Percentiles rank a stretch among this genome's conserved stretches.
These are phyloP conservation scores for Epichloe baconii DNA, from an alignment of 2,329 filamentous ascomycete genomes.

Conservation along the genomic window DNA sequence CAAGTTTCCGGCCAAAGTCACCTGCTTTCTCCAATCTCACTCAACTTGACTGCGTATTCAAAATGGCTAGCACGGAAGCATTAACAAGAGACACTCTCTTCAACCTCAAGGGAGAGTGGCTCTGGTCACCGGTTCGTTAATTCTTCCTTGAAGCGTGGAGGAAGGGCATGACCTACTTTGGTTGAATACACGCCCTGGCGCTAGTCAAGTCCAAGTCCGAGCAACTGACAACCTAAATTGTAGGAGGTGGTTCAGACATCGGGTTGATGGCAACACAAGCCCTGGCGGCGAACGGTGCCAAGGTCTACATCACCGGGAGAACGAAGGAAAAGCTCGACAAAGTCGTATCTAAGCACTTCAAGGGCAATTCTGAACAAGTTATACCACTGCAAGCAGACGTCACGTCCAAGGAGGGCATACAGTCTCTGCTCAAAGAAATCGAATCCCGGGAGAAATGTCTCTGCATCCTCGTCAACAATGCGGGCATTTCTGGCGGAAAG, in stretches of 20 bases:
- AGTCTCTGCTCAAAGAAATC: constrained; percentile 43
- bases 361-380: constrained; percentile 40
- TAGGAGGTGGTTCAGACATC: constrained; percentile 46
- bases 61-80: constrained; percentile 8
- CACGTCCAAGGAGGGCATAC: constrained; percentile 46
- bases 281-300: constrained; percentile 53
- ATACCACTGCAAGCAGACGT: constrained; percentile 49
- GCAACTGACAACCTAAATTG: background rate
- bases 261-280: constrained; percentile 57
- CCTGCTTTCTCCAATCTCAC: background rate
- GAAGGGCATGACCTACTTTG: too few relatives aligned
- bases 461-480: constrained; percentile 57
- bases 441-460: constrained; percentile 41
- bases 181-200: too few relatives aligned
- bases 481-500: constrained; percentile 42
- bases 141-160: too few relatives aligned
- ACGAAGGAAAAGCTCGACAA: constrained; percentile 49
- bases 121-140: constrained; percentile 28
- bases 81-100: constrained; percentile 27
- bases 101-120: constrained; percentile 28
- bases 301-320: constrained; percentile 58
- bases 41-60: background rate
- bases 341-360: constrained; percentile 43
- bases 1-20: too few relatives aligned
- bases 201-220: background rate